A percentile compares a stretch with the other conserved stretches of the same genome.
phyloP scores from a whole-genome alignment of 2,329 filamentous ascomycete genomes.

The Xylariomycetidae sp. region DNA sequence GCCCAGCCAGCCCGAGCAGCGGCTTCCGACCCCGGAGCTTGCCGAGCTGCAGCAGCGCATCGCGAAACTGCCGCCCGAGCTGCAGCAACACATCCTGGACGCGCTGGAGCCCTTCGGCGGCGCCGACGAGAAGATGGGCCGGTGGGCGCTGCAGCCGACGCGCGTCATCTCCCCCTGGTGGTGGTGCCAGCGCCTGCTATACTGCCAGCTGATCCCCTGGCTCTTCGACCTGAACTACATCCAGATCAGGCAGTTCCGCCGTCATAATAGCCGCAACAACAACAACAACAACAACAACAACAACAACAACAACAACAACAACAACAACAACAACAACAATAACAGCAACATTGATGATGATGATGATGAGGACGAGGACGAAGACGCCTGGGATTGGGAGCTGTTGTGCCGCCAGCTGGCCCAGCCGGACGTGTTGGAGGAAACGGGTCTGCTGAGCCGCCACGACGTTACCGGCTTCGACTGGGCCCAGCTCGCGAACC shows the following conservation, averaged over 20 bases:
- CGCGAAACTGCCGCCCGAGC: constrained; percentile 8
- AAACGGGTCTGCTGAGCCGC: too few relatives aligned
- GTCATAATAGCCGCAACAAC: background rate
- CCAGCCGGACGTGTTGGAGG: constrained; percentile 8
- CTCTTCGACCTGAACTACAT: constrained; percentile 12
- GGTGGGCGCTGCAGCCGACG: constrained; percentile 9
- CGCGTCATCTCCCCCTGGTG: constrained; percentile 10
- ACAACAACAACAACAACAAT: too few relatives aligned
- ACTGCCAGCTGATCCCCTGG: constrained; percentile 16
- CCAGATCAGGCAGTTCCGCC: background rate
- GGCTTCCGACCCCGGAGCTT: background rate
- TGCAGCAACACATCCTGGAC: constrained; percentile 4
- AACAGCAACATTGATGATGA: too few relatives aligned
- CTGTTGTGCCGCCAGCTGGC: constrained; percentile 16
- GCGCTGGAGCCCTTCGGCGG: constrained; percentile 13
- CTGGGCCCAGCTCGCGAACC: constrained; percentile 10
- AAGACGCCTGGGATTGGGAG: constrained; percentile 19
- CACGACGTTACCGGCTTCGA: constrained; percentile 2
- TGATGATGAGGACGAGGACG: too few relatives aligned
- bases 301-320: too few relatives aligned
- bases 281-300: background rate
- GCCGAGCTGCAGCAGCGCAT: background rate
- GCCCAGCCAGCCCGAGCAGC: background rate
- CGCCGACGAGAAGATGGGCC: background rate
- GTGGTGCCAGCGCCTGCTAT: constrained; percentile 15